A percentile compares a stretch with the other conserved stretches of the same genome.
phyloP scores from a whole-genome alignment of 2,329 filamentous ascomycete genomes.

The Magnaporthales sp. region DNA sequence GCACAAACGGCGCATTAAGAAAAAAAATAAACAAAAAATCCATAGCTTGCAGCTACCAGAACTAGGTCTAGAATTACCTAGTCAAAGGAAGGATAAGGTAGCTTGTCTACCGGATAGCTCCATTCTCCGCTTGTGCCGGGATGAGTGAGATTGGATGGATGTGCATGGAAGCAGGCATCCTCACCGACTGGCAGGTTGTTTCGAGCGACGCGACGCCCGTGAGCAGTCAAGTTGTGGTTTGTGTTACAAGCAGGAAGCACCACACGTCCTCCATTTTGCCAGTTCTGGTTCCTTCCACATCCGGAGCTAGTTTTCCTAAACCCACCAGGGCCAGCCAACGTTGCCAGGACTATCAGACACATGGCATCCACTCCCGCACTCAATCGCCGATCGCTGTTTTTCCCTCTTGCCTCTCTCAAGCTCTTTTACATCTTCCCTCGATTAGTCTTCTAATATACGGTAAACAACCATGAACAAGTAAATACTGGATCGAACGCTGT shows the following conservation, averaged over 20 bases:
- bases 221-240: not conserved
- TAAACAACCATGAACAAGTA: not conserved
- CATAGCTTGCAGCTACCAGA: not conserved
- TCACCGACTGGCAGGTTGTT: conserved; percentile 1
- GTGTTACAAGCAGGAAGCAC: not conserved
- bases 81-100: no score
- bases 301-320: not conserved
- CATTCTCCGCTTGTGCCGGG: not conserved
- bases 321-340: not conserved
- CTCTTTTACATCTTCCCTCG: not conserved
- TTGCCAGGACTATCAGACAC: not conserved
- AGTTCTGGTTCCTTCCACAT: not conserved
- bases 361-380: not conserved
- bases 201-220: not conserved
- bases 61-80: not conserved
- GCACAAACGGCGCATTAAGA: not conserved
- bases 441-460: not conserved
- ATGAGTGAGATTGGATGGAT: not conserved
- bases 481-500: not conserved
- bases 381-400: not conserved
- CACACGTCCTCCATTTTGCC: not conserved
- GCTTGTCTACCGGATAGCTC: not conserved
- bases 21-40: not conserved
- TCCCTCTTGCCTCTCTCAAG: not conserved
- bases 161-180: not conserved